These are phyloP conservation scores for Metrosideros polymorpha DNA, from an alignment of 441 rosid genomes.

Conservation along the genomic window DNA sequence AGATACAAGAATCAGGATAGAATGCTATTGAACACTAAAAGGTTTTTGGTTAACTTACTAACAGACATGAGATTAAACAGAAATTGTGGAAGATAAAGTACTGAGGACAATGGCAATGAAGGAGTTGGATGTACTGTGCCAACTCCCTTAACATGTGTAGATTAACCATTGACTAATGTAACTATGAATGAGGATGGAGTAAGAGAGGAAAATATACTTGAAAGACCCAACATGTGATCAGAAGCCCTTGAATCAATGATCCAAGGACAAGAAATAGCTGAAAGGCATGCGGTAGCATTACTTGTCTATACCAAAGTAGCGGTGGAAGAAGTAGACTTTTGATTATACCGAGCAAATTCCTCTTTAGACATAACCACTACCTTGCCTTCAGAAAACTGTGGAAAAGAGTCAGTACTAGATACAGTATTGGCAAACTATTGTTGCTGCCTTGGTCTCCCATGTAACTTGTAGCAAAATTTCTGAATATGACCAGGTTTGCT, in stretches of 20 bases:
- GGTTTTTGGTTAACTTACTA: background rate
- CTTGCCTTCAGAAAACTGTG: background rate
- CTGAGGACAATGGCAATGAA: background rate
- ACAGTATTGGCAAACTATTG: background rate
- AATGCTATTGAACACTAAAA: background rate
- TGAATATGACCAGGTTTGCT: background rate
- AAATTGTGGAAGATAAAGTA: background rate
- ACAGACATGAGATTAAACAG: background rate
- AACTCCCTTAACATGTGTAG: background rate
- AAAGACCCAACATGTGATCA: background rate
- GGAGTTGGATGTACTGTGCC: background rate
- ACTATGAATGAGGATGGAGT: background rate
- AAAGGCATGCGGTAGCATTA: background rate
- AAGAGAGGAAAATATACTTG: background rate
- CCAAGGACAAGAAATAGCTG: background rate
- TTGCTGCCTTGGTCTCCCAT: background rate
- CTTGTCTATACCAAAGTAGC: background rate
- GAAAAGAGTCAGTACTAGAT: background rate
- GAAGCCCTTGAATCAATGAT: background rate
- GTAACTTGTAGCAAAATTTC: background rate
- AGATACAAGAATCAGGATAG: background rate
- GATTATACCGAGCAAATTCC: background rate
- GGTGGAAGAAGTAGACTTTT: background rate
- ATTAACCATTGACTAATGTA: background rate
- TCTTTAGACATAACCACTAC: background rate